Conservation (phyloP, 108 stramenopile genomes). For the Cyclotella atomus region DNA sequence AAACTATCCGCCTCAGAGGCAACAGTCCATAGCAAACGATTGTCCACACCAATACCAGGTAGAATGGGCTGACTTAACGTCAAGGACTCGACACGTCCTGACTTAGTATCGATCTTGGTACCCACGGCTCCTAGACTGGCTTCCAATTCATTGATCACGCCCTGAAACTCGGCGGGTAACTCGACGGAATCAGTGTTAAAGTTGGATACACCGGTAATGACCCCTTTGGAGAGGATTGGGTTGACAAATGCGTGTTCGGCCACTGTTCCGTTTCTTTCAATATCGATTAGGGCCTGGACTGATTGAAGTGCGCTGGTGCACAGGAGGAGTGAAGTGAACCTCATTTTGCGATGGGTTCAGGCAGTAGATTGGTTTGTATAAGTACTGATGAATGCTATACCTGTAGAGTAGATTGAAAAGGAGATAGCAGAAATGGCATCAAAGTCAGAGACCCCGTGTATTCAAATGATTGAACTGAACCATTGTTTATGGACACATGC, state of each 20-base stretch:
- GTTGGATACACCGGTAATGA: background rate
- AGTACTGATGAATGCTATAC: too few relatives aligned
- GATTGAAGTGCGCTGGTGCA: background rate
- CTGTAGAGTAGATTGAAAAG: too few relatives aligned
- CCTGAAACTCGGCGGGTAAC: background rate
- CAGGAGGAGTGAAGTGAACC: background rate
- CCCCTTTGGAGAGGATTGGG: background rate
- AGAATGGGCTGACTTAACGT: background rate
- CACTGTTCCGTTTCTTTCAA: background rate
- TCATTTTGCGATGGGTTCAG: too few relatives aligned
- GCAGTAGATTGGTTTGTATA: too few relatives aligned
- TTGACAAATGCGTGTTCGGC: background rate
- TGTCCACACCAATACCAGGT: slow-evolving; percentile 9
- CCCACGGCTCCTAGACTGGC: background rate
- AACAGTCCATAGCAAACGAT: slow-evolving; percentile 21
- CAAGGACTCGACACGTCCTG: background rate
- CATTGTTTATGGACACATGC: too few relatives aligned
- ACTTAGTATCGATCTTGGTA: background rate
- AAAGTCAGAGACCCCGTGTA: too few relatives aligned
- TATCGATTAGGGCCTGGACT: background rate
- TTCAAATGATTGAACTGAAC: too few relatives aligned
- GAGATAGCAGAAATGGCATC: too few relatives aligned
- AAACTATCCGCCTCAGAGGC: background rate
- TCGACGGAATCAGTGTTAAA: background rate
- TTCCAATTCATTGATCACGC: background rate